phyloP scores from a whole-genome alignment of 2,329 filamentous ascomycete genomes.

The Phoma herbarum region DNA sequence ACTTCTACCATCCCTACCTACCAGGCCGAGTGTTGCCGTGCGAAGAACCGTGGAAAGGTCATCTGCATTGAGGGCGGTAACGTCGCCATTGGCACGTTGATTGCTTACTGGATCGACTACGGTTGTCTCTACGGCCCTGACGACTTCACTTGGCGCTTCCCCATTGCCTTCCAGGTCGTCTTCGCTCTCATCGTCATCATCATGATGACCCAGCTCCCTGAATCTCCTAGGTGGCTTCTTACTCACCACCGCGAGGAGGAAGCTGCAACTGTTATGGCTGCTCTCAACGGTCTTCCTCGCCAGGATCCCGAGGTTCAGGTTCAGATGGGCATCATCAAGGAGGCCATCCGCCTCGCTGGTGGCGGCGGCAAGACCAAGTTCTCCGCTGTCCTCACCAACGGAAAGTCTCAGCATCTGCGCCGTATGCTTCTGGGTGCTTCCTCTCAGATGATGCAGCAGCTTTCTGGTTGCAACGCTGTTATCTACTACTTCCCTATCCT shows the following conservation, averaged over 20 bases:
- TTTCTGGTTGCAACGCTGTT: conserved; percentile 52
- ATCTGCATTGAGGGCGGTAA: conserved; percentile 66
- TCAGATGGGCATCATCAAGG: conserved; percentile 70
- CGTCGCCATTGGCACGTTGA: conserved; percentile 59
- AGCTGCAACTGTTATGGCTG: conserved; percentile 58
- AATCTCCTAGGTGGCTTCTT: conserved; percentile 46
- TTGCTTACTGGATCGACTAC: conserved; percentile 63
- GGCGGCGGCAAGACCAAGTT: conserved; percentile 52
- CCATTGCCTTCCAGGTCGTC: conserved; percentile 61
- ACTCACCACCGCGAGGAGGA: conserved; percentile 55
- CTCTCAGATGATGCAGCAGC: conserved; percentile 70
- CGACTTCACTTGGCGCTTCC: conserved; percentile 58
- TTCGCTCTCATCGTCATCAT: conserved; percentile 52
- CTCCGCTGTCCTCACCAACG: conserved; percentile 65
- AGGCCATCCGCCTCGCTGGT: conserved; percentile 55
- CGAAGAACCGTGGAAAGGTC: conserved; percentile 66
- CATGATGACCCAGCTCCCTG: conserved; percentile 49
- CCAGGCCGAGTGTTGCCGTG: conserved; percentile 60
- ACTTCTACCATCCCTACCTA: conserved; percentile 63
- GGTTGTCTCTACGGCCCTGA: conserved; percentile 49
- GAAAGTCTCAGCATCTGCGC: conserved; percentile 71
- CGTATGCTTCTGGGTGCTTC: conserved; percentile 67
- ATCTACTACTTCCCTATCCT: conserved; percentile 58
- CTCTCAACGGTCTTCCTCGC: conserved; percentile 56
- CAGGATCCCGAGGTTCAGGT: conserved; percentile 64